Evolutionary conservation across 176 grass and related monocot genomes (phyloP), one percentile per base, ranked within the genome.

Genomic region (Aegilops speltoides): DNA sequence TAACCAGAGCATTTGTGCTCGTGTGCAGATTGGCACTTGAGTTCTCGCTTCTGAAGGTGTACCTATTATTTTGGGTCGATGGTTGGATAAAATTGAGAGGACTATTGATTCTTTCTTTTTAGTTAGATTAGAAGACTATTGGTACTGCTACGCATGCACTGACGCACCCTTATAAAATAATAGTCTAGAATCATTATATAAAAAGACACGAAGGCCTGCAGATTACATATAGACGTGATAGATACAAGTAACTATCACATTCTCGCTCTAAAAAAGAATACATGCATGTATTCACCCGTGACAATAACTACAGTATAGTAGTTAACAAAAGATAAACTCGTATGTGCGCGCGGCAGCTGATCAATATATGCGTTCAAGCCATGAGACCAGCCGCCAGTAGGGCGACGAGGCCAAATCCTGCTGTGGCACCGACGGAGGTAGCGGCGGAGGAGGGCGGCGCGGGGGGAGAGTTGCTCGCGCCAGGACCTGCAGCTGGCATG

Each of bases 371-470:
- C 7, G 54, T 78, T 87, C 29, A 84, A 24, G 80, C 36, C 65
- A 88, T 79, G 74, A 88, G 74, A 59, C 56, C 56, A 59, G 24
- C 25, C 1, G 64, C 68, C 15, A 70, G 24, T 29, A 70, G 31
- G 81, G 52, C 34, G 23, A 68, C 74, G 28, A 83, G 72, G 1
- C 60, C 68, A 48, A 85, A 62, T 6, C 37, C 40, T 0, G 81
- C 7, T 8, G 56, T 11, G 26, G 62, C 36, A 64, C 22, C 76
- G 38, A 37, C 3, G 17, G 85, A 84, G 71, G 81, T 48, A 65
- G 82, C 25, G 10, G 77, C 22, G 3, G 78, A 79, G n/a, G 6
- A 3, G 2, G 90, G 73, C 0, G 57, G 32, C 1, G 37, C 25
- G 0, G 28, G 24, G 11, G 82, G 43, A 45, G 84, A 52, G 26